Base-by-base conservation (phyloP, 1,284 basidiomycete species). In the Cutaneotrichosporon arboriforme region DNA sequence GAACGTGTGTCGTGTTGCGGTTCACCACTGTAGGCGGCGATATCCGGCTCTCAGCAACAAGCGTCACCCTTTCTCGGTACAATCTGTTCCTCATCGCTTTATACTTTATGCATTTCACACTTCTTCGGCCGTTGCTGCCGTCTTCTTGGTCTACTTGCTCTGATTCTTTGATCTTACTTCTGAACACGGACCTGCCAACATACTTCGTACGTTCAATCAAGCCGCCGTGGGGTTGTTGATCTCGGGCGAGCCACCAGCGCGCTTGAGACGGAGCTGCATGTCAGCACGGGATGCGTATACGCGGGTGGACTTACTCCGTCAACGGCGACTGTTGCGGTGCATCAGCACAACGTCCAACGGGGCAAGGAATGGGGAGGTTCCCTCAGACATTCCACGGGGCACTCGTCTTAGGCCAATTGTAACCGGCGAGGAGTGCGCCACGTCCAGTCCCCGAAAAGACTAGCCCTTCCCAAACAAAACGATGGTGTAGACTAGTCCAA, bases 201-300 rank as follows among this genome's bases (percentile, higher is more conserved):
- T 5, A 10, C 10, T 31, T 31, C 26, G 10, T 7, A 31, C 10
- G 26, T 31, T 31, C 26, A 31, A 31, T 31, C 10, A 31, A 31
- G 26, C 26, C 7, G 26, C 26, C 42, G 45, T 37, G 31, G 15
- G 39, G 46, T 35, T 23, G 20, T 15, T 39, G 36, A 33, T n/a
- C 13, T 45, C 33, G 18, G 36, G 41, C 21, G 43, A 44, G 20
- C 38, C 43, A 12, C 52, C 52, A 14, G 45, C 36, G 45, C 55
- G 55, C 45, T 49, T 47, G 49, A 57, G 55, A 23, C 52, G 51
- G 41, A 57, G 55, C 51, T 52, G 47, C 20, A 18, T 2, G 38
- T 41, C 31, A 45, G 44, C 21, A 18, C 15, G n/a, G 12, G 42
- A 15, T 44, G 26, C 13, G 8, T 14, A 18, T 18, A 36, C 1